These are phyloP conservation scores for Trichoderma sp. DNA, from an alignment of 2,329 filamentous ascomycete species.

Conservation along the genomic window DNA sequence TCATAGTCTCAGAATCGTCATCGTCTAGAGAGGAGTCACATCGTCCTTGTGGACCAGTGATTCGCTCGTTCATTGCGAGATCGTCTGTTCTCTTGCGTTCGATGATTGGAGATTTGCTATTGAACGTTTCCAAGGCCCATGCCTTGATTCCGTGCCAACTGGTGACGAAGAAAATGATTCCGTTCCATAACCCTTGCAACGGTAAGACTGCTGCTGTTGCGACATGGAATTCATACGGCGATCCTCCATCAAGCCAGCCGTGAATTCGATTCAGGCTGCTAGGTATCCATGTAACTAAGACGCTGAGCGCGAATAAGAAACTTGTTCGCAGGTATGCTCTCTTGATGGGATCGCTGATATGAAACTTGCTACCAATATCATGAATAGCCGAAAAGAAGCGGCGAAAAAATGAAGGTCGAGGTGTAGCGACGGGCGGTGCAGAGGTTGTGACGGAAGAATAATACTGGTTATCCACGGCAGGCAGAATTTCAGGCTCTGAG, in stretches of 20 bases:
- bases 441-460: constrained; percentile 42
- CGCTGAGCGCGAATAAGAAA: constrained; percentile 63
- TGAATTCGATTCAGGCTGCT: constrained; percentile 77
- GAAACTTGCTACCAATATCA: constrained; percentile 44
- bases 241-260: constrained; percentile 58
- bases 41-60: constrained; percentile 21
- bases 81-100: constrained; percentile 16
- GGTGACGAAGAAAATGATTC: constrained; percentile 73
- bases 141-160: constrained; percentile 48
- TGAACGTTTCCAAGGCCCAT: constrained; percentile 24
- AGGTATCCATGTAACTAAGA: constrained; percentile 65
- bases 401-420: constrained; percentile 21
- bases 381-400: constrained; percentile 32
- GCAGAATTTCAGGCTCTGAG: constrained; percentile 24
- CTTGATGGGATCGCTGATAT: constrained; percentile 59
- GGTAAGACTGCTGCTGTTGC: constrained; percentile 73
- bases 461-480: constrained; percentile 38
- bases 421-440: constrained; percentile 26
- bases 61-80: constrained; percentile 24
- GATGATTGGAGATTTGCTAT: not conserved
- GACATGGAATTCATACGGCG: constrained; percentile 68
- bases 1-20: constrained; percentile 37
- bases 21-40: constrained; percentile 36
- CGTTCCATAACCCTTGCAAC: constrained; percentile 80
- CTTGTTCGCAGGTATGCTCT: constrained; percentile 64